Evolutionary conservation across 2,329 filamentous ascomycete species (phyloP), one percentile per base, ranked within the genome.

Genomic region (Stachybotrys elegans): DNA sequence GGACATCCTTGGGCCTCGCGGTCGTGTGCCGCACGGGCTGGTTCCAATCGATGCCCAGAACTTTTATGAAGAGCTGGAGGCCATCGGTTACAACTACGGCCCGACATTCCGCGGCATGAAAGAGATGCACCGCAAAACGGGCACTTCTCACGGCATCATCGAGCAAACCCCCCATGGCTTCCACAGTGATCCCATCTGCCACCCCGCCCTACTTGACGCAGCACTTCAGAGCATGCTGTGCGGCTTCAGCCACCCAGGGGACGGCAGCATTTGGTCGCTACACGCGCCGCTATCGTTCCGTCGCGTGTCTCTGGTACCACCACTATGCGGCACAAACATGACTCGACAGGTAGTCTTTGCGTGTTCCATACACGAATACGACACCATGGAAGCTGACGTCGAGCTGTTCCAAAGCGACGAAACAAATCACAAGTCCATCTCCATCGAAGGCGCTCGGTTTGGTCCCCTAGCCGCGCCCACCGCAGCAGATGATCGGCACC

Each of bases 181-280:
- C 5, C 21, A 36, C 16, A 20, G 43, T 4, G 37, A 45, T 3
- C 49, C 55, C 11, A 43, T 63, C 5, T 49, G 69, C 0, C 66
- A 68, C 36, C 66, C 67, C 0, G 59, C 50, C 1, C 48, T 55
- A 3, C 50, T 70, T 0, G 67, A 69, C 34, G 52, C 53, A 1
- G 58, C 60, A 2, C 58, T 70, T 44, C 68, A 70, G 45, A 47
- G 58, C 5, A 45, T 59, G 9, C 53, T 68, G 5, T 49, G 57
- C 2, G 63, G 65, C 1, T 59, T 55, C 37, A 55, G 56, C 5
- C 59, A 50, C 19, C 67, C 67, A 0, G 57, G 56, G 1, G 61
- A 66, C 32, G 62, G 57, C 4, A 51, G 51, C 4, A 52, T 70
- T 4, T 60, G 57, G 53, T 47, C 57, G 2, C 48, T 61, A 4